Conservation (phyloP, 345 rosid species). For the Lenwebbia sp. region DNA sequence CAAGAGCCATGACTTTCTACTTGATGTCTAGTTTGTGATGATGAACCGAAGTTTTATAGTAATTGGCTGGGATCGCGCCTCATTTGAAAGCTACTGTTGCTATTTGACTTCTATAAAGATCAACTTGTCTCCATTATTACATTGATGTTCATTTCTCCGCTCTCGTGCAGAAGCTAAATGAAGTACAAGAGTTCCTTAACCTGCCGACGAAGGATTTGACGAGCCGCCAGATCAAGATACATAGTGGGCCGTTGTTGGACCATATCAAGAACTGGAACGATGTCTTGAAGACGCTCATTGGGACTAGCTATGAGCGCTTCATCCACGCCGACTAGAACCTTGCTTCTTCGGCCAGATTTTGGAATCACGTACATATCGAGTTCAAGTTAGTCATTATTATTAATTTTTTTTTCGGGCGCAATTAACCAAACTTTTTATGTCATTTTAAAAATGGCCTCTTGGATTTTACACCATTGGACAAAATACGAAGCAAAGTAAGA, state of each 20-base stretch:
- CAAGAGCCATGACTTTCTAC: background rate
- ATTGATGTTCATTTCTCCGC: background rate
- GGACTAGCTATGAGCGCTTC: slow-evolving; percentile 51
- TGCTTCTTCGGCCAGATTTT: background rate
- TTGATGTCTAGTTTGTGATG: background rate
- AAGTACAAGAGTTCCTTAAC: slow-evolving; percentile 63
- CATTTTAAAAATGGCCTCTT: background rate
- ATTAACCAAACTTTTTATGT: background rate
- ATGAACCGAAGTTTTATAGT: background rate
- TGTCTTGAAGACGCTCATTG: slow-evolving; percentile 45
- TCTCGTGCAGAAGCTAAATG: slow-evolving; percentile 51
- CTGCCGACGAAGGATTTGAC: slow-evolving; percentile 47
- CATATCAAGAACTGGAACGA: slow-evolving; percentile 80
- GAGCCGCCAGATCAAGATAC: slow-evolving; percentile 88
- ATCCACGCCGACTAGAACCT: slow-evolving; percentile 49
- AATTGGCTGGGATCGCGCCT: background rate
- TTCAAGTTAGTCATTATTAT: background rate
- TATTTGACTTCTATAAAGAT: background rate
- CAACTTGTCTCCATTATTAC: background rate
- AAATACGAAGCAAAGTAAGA: background rate
- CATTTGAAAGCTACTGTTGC: background rate
- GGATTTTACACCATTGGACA: background rate
- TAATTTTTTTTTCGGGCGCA: background rate
- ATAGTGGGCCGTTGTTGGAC: slow-evolving; percentile 54
- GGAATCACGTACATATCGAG: background rate